Base-by-base conservation (phyloP, 2,329 filamentous ascomycete genomes). In the Neofusicoccum cordaticola region DNA sequence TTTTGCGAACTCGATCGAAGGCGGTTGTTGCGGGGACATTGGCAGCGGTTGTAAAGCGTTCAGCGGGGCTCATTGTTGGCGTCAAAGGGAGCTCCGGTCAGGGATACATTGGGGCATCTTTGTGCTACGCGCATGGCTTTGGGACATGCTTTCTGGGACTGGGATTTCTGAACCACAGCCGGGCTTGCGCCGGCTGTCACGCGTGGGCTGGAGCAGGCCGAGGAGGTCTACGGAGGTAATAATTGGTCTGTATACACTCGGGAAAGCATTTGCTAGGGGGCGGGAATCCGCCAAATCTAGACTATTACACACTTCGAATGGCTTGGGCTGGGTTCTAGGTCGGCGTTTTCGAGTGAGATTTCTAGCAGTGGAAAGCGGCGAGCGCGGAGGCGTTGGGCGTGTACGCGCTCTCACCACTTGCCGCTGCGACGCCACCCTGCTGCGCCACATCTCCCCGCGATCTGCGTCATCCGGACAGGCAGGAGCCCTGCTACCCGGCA, bases 51-150 rank as follows among this genome's bases (percentile, higher is more conserved):
- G 51, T 22, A 57, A 17, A 64, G 62, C 62, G 51, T 48, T 64
- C 42, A 57, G 62, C 62, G 56, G 56, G 62, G 62, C 31, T 41
- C 52, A 58, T 58, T 64, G 62, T 50, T 58, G 52, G 62, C 51
- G 62, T 57, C 52, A 57, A 31, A 52, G 61, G 61, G 50, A 53
- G 44, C 48, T 62, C 35, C 44, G 44, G 44, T 35, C 41, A 27
- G 61, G 48, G 48, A 13, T 52, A 35, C 37, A 13, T 58, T 45
- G 53, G 53, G 53, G 27, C 53, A 45, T 45, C 39, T 45, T 58
- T 58, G 22, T 31, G 27, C 27, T 31, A 7, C 27, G 27, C 27
- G 27, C 27, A 31, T 31, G 27, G 27, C 27, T 31, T 31, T 31
- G 27, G 42, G 42, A 44, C 41, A 60, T 60, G 31, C 35, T 37